Percentiles rank a stretch among this genome's conserved stretches.
phyloP scores from a whole-genome alignment of 352 stramenopile genomes.

The Blastocystis sp. region DNA sequence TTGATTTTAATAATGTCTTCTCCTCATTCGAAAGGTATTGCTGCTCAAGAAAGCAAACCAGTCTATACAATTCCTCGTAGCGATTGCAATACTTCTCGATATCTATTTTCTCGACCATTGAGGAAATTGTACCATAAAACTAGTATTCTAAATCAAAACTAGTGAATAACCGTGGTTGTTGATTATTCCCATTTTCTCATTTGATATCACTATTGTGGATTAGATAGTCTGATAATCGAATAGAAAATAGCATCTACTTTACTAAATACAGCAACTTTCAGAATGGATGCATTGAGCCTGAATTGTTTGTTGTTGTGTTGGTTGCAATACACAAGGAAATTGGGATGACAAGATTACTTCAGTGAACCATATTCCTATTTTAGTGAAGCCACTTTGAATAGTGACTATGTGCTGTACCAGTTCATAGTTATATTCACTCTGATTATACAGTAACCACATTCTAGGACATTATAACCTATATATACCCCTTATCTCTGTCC shows the following conservation, averaged over 20 bases:
- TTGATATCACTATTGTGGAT: background rate
- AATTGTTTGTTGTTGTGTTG: background rate
- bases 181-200: background rate
- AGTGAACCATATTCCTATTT: background rate
- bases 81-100: slow-evolving; percentile 56
- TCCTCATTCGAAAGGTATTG: background rate
- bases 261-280: background rate
- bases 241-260: too few species aligned
- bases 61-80: slow-evolving; percentile 29
- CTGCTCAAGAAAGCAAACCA: background rate
- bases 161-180: background rate
- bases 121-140: background rate
- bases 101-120: slow-evolving; percentile 35
- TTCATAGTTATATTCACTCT: background rate
- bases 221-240: too few species aligned
- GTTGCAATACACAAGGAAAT: too few species aligned
- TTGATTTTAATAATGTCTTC: background rate
- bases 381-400: background rate
- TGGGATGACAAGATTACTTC: background rate
- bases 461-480: background rate
- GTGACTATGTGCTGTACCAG: background rate
- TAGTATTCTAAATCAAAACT: background rate
- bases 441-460: background rate
- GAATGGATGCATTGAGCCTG: background rate
- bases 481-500: background rate